A percentile compares a stretch with the other conserved stretches of the same genome.
Conservation (phyloP, 2,329 filamentous ascomycete genomes). For the Sporothrix euskadiensis region DNA sequence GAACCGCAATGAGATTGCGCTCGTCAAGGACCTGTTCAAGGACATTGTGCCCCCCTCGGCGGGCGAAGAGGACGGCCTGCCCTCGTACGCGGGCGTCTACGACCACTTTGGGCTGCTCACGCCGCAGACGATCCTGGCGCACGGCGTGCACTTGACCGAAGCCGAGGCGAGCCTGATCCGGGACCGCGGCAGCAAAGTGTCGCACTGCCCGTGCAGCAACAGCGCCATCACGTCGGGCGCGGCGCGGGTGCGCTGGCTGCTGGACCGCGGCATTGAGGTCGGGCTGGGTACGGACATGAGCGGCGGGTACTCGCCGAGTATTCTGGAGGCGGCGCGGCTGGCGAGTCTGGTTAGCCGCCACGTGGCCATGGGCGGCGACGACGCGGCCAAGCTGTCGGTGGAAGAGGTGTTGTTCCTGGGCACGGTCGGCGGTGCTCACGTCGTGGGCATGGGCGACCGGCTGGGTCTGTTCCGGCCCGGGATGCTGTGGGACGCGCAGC, state of each 20-base stretch:
- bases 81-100: slow-evolving; percentile 76
- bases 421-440: slow-evolving; percentile 81
- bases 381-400: slow-evolving; percentile 69
- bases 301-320: slow-evolving; percentile 79
- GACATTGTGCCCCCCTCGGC: slow-evolving; percentile 39
- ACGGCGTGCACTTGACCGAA: slow-evolving; percentile 73
- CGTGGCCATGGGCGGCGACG: slow-evolving; percentile 58
- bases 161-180: slow-evolving; percentile 67
- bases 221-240: slow-evolving; percentile 76
- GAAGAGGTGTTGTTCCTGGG: slow-evolving; percentile 85
- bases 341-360: slow-evolving; percentile 76
- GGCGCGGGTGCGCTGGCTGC: slow-evolving; percentile 71
- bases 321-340: slow-evolving; percentile 81
- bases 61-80: slow-evolving; percentile 29
- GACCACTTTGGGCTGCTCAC: slow-evolving; percentile 70
- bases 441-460: slow-evolving; percentile 69
- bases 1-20: slow-evolving; percentile 69
- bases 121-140: slow-evolving; percentile 75
- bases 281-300: slow-evolving; percentile 90
- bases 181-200: slow-evolving; percentile 63
- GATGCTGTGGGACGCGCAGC: slow-evolving; percentile 88
- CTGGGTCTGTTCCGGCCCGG: slow-evolving; percentile 83
- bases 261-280: slow-evolving; percentile 73
- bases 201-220: slow-evolving; percentile 88
- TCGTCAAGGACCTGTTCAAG: slow-evolving; percentile 72